A percentile compares a stretch with the other conserved stretches of the same genome.
Evolutionary conservation across 306 rosid species (phyloP).

Genomic region (Quercus mongolica): DNA sequence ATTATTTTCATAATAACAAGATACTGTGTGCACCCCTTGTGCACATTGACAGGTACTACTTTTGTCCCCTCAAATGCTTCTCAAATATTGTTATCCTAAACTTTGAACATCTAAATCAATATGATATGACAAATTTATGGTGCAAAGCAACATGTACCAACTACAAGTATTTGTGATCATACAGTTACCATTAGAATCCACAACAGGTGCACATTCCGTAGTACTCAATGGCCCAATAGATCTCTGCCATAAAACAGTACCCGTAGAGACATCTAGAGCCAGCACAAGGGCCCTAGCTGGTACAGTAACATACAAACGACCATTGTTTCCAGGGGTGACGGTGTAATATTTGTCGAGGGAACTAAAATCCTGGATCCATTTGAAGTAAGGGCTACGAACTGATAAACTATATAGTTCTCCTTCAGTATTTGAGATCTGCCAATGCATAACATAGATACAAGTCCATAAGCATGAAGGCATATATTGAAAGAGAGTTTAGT

Average conservation of each 20-base stretch:
- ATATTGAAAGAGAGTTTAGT: not conserved
- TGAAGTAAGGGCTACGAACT: constrained; percentile 44
- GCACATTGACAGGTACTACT: no score
- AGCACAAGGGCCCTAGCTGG: constrained; percentile 53
- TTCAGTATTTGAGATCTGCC: constrained; percentile 68
- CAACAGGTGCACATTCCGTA: constrained; percentile 48
- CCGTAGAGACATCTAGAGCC: constrained; percentile 68
- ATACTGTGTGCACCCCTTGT: no score
- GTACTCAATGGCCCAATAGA: constrained; percentile 66
- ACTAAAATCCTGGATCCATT: constrained; percentile 79
- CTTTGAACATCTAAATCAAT: not conserved
- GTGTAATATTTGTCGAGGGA: constrained; percentile 55
- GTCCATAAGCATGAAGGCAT: not conserved
- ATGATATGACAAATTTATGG: not conserved
- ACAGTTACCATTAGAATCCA: constrained; percentile 68
- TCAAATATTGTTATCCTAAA: no score
- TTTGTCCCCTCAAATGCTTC: no score
- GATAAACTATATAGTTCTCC: constrained; percentile 69
- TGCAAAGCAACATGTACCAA: not conserved
- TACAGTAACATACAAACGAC: constrained; percentile 61
- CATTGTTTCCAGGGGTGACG: constrained; percentile 72
- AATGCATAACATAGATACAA: constrained; percentile 1
- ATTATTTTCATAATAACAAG: no score
- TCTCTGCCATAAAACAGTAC: constrained; percentile 69
- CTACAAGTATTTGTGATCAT: not conserved